Evolutionary conservation across 805 yeast species (phyloP).

Genomic region (Starmerella floricola): DNA sequence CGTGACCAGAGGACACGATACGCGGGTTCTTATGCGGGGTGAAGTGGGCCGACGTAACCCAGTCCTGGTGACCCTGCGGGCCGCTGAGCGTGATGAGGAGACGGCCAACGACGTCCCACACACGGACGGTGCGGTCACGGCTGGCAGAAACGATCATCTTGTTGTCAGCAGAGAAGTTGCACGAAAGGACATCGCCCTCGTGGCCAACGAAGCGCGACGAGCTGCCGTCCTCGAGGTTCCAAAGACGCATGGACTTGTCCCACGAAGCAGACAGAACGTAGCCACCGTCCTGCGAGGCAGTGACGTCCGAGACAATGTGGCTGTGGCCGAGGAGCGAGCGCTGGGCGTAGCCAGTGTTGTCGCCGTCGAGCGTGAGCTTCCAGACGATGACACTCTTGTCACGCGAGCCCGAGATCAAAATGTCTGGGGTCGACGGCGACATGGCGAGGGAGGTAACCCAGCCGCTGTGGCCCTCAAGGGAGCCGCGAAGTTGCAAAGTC

Average conservation of each 20-base stretch:
- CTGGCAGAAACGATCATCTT: slow-evolving; percentile 98
- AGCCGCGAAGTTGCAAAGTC: slow-evolving; percentile 99
- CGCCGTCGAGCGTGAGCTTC: slow-evolving; percentile 93
- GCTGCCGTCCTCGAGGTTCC: slow-evolving; percentile 93
- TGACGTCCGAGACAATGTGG: slow-evolving; percentile 96
- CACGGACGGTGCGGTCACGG: slow-evolving; percentile 97
- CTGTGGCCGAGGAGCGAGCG: slow-evolving; percentile 97
- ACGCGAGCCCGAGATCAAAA: slow-evolving; percentile 95
- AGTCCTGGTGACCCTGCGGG: slow-evolving; percentile 83
- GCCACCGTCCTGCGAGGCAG: slow-evolving; percentile 94
- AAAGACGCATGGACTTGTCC: slow-evolving; percentile 98
- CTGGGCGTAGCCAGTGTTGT: slow-evolving; percentile 96
- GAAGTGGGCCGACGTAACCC: slow-evolving; percentile 98
- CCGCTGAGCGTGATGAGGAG: slow-evolving; percentile 74
- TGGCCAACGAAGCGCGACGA: slow-evolving; percentile 95
- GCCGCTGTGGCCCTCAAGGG: slow-evolving; percentile 70
- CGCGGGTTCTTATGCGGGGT: slow-evolving; percentile 54
- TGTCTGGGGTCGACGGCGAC: slow-evolving; percentile 94
- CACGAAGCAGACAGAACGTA: slow-evolving; percentile 98
- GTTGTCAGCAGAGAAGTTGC: slow-evolving; percentile 89
- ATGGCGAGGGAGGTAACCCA: slow-evolving; percentile 99
- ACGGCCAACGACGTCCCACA: slow-evolving; percentile 98
- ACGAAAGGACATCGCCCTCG: slow-evolving; percentile 93
- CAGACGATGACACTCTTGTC: slow-evolving; percentile 97
- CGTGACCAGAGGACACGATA: slow-evolving; percentile 96